These are phyloP conservation scores for Rhytidhysteron rufulum DNA, from an alignment of 2,329 filamentous ascomycete genomes.

Conservation along the genomic window DNA sequence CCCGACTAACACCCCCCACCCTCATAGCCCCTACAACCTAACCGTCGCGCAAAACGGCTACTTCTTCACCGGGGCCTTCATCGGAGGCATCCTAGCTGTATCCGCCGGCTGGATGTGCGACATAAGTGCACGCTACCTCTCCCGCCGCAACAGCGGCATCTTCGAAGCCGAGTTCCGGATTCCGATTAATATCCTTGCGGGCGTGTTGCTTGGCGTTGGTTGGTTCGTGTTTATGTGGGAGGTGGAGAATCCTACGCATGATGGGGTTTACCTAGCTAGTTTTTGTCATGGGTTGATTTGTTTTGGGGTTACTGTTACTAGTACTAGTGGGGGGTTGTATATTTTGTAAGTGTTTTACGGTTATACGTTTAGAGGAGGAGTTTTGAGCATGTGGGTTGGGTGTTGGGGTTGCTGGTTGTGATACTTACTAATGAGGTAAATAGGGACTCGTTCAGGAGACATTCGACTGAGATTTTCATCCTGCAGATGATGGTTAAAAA, in stretches of 20 bases:
- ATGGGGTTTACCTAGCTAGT: conserved; percentile 9
- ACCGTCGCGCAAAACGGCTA: conserved; percentile 19
- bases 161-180: conserved; percentile 22
- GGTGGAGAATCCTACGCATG: conserved; percentile 9
- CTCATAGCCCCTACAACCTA: conserved; percentile 15
- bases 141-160: conserved; percentile 12
- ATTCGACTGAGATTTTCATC: conserved; percentile 30
- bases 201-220: conserved; percentile 13
- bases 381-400: background rate
- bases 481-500: conserved; percentile 36
- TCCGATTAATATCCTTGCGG: conserved; percentile 15
- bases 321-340: conserved; percentile 26
- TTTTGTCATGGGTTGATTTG: conserved; percentile 19
- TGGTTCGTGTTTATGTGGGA: conserved; percentile 20
- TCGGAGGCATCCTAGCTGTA: conserved; percentile 18
- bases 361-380: background rate
- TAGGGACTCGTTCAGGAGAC: conserved; percentile 26
- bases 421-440: background rate
- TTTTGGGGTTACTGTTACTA: conserved; percentile 16
- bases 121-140: conserved; percentile 9
- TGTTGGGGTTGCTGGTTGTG: background rate
- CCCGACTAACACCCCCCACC: conserved; percentile 11
- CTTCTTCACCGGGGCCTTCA: conserved; percentile 21
- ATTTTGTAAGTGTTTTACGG: conserved; percentile 24
- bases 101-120: conserved; percentile 17